Evolutionary conservation across 208 protist genomes (phyloP).

Genomic region (Crithidia thermophila): DNA sequence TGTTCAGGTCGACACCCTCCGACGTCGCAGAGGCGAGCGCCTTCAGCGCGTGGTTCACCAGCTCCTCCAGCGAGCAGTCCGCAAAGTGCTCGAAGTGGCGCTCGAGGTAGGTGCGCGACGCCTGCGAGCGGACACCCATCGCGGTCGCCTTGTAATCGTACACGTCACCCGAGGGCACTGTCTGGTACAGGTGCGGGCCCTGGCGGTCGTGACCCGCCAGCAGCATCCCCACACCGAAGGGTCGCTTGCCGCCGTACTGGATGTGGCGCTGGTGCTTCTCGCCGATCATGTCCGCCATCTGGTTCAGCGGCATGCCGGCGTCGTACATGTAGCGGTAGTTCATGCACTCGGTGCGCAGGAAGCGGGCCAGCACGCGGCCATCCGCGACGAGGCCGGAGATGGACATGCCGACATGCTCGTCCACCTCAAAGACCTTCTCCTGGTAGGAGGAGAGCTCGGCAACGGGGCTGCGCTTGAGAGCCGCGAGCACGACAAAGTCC

Average conservation of each 20-base stretch:
- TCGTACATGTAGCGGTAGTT: conserved; percentile 96
- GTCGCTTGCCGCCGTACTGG: conserved; percentile 94
- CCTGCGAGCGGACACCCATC: conserved; percentile 99
- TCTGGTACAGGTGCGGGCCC: conserved; percentile 97
- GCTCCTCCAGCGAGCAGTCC: conserved; percentile 80
- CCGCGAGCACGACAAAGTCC: conserved; percentile 94
- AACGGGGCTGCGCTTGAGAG: conserved; percentile 93
- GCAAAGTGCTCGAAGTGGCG: conserved; percentile 95
- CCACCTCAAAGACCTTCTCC: conserved; percentile 98
- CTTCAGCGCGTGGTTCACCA: conserved; percentile 94
- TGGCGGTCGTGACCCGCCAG: conserved; percentile 95
- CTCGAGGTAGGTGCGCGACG: conserved; percentile 99
- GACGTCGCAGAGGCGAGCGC: conserved; percentile 93
- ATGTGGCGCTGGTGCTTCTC: conserved; percentile 98
- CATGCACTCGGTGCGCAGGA: conserved; percentile 97
- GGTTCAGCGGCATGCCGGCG: conserved; percentile 64
- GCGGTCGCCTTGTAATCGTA: conserved; percentile 98
- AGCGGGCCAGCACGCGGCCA: conserved; percentile 94
- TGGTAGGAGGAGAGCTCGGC: conserved; percentile 98
- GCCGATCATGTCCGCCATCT: conserved; percentile 83
- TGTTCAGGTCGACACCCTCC: conserved; percentile 90
- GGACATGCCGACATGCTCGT: conserved; percentile 98
- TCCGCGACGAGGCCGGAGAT: conserved; percentile 99
- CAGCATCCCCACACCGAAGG: conserved; percentile 99
- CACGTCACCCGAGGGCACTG: conserved; percentile 97